Conservation (phyloP, 2,329 filamentous ascomycete species). For the Cryphonectria naterciae region DNA sequence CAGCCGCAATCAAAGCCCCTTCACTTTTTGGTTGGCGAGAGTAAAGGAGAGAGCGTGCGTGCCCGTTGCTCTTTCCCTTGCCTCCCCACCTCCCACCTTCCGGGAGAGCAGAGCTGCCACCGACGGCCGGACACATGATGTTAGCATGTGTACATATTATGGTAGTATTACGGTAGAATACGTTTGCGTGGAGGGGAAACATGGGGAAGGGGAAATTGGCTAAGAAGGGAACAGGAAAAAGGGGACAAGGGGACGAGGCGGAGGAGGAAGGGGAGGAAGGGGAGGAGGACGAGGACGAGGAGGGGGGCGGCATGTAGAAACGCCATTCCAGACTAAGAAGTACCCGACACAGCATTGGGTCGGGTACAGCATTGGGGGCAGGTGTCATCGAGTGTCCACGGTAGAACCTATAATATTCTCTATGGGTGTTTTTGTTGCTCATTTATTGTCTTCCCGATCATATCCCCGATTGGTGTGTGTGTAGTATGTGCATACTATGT, state of each 20-base stretch:
- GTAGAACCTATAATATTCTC: neutral
- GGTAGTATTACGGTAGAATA: neutral
- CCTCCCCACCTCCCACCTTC: neutral
- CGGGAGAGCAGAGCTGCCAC: neutral
- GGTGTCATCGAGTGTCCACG: neutral
- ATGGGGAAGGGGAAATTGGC: conserved; percentile 6
- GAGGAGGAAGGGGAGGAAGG: neutral
- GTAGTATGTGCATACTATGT: neutral
- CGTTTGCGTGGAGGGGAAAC: neutral
- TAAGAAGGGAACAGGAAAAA: neutral
- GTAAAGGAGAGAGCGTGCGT: neutral
- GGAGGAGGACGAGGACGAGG: too few relatives aligned
- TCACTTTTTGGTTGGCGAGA: neutral
- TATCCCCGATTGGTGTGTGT: conserved; percentile 1
- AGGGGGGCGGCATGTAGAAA: conserved; percentile 8
- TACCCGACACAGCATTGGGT: neutral
- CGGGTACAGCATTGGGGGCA: conserved; percentile 5
- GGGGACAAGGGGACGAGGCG: neutral
- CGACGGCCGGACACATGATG: neutral
- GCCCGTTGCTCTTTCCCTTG: neutral
- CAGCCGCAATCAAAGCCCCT: conserved; percentile 2
- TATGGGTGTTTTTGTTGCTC: neutral
- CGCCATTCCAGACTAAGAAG: conserved; percentile 2
- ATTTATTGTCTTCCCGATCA: neutral
- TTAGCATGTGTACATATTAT: neutral